Evolutionary conservation across 2,329 filamentous ascomycete genomes (phyloP).

Genomic region (Acrodontium crateriforme): DNA sequence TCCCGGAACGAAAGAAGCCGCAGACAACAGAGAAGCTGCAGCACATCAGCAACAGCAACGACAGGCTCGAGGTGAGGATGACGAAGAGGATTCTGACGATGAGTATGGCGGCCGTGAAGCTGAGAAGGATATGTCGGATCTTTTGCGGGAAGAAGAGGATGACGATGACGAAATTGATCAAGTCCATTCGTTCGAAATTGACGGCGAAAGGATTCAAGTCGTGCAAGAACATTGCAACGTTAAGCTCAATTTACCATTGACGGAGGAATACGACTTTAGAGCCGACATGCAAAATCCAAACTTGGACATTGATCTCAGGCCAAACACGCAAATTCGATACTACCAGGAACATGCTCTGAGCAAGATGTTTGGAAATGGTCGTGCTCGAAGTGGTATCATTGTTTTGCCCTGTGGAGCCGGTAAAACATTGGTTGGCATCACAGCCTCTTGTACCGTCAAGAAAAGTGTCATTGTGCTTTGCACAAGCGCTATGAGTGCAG

Average conservation of each 20-base stretch:
- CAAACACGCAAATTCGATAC: constrained; percentile 75
- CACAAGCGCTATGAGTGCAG: constrained; percentile 94
- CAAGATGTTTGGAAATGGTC: constrained; percentile 98
- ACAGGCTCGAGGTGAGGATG: constrained; percentile 31
- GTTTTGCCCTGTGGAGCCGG: constrained; percentile 92
- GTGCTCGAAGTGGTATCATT: constrained; percentile 94
- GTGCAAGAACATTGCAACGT: constrained; percentile 77
- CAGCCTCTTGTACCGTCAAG: constrained; percentile 92
- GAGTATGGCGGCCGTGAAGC: constrained; percentile 38
- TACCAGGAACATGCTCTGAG: constrained; percentile 96
- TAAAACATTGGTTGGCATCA: constrained; percentile 96
- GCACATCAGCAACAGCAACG: constrained; percentile 32
- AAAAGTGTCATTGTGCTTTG: constrained; percentile 92
- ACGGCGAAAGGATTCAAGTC: constrained; percentile 64
- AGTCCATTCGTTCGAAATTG: constrained; percentile 87
- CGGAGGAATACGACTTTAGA: constrained; percentile 95
- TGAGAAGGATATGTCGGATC: constrained; percentile 50
- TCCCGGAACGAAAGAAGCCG: constrained; percentile 85
- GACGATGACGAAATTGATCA: constrained; percentile 78
- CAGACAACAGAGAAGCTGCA: constrained; percentile 64
- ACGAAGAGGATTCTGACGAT: constrained; percentile 37
- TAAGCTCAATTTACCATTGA: constrained; percentile 69
- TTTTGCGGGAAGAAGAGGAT: constrained; percentile 58
- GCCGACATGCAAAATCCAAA: constrained; percentile 82
- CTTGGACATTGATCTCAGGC: constrained; percentile 83